Evolutionary conservation across 1,139 yeast genomes (phyloP), one percentile per base, ranked within the genome.

Genomic region (Sugiyamaella japonica): DNA sequence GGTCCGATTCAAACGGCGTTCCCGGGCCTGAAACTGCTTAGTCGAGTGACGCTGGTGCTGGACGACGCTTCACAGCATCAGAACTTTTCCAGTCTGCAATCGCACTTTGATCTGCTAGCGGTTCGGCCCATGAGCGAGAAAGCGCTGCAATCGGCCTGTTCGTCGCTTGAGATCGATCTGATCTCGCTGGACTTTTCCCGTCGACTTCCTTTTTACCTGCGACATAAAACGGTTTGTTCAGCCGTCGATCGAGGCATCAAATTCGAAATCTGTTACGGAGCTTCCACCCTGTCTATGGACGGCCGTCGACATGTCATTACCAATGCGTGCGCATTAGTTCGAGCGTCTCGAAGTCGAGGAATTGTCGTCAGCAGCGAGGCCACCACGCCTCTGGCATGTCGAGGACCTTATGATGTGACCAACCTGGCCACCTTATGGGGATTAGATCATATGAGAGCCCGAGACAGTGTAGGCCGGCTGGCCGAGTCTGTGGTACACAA

Each of bases 281-380:
- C 61, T 1, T 63, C 65, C 10, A 53, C 56, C 1, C 46, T 59
- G 15, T 55, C 64, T 7, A 43, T 59, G n/a, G 70, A 67, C 31
- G 69, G 75, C 16, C 75, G 91, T 54, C 76, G 81, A 55, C 81
- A 81, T 53, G 81, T 86, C 62, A 83, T 91, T 49, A 77, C 84
- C 48, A 91, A 89, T 65, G 82, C 85, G 1, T 77, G 88, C 50
- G 85, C 87, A 64, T 77, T 93, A 16, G 78, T 90, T n/a, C 74
- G 99, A 59, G 89, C 96, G 3, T 80, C 95, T 1, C 76, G 98
- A 61, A 80, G 84, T 31, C 79, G 89, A 47, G 98, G 97, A 0
- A 69, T 93, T 20, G 76, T 93, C 3, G 76, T 90, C 5, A 82
- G 93, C 16, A 83, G 95, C 65, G 97, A 96, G 1, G 87, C 95